Evolutionary conservation across 441 rosid species (phyloP), one percentile per base, ranked within the genome.

Genomic region (Mallotus japonicus): DNA sequence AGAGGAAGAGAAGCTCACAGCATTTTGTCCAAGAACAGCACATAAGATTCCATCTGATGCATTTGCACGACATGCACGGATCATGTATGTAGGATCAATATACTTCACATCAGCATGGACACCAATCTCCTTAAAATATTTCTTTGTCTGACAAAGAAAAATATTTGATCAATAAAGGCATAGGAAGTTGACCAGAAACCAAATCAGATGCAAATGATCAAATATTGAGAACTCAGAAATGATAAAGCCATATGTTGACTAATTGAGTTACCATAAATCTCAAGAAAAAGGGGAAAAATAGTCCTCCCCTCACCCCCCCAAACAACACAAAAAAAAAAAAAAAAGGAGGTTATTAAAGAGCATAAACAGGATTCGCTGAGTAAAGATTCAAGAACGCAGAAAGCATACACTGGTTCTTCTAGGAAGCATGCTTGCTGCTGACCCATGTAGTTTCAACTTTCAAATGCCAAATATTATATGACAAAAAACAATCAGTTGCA

Each of bases 1-100:
- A 62, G 75, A 54, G 6, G 37, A 47, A 56, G 28, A 54, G 58
- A 64, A 50, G 81, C 97, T 90, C 70, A 95, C 99, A 42, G 99
- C 98, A 80, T 95, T 95, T 85, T 95, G 99, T 73, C 99, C 99
- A 61, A 95, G 89, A 81, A 95, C 98, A 17, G 98, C 84, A 74
- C 98, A 91, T 49, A 95, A 88, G 73, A 92, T 95, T 74, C 98
- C 95, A 83, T 95, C 99, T 42, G 99, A 92, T 47, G 99, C 98
- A 86, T 95, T 95, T 63, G 99, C 98, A 67, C 99, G 96, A 74
- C 87, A 85, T 10, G 98, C 97, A 0, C 97, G 97, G 77, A 95
- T 92, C 99, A 95, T 95, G 81, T 95, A 95, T 56, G 98, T 95
- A 67, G 99, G 99, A 85, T 95, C 99, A 69, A 95, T 95, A 77